phyloP scores from a whole-genome alignment of 495 filamentous ascomycete genomes.

The Aspergillus diversus region DNA sequence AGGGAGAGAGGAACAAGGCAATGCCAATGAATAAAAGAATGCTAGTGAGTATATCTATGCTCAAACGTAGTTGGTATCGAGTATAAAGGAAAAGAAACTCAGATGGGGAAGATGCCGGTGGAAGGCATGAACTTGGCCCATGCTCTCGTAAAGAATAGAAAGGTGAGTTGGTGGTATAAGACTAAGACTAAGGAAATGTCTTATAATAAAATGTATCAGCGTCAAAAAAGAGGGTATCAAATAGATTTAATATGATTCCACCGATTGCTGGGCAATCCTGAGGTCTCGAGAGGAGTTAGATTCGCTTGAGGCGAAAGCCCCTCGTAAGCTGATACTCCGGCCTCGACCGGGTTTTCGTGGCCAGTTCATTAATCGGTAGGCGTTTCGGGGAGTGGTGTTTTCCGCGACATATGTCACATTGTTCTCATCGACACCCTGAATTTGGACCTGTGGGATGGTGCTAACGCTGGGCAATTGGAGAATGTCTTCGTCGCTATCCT shows the following conservation, averaged over 20 bases:
- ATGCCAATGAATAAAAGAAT: background rate
- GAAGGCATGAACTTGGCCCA: background rate
- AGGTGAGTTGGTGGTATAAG: background rate
- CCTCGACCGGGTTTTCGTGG: conserved; percentile 24
- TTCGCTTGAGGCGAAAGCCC: conserved; percentile 4
- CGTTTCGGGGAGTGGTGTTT: conserved; percentile 31
- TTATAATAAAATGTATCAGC: background rate
- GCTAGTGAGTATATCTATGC: background rate
- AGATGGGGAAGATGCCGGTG: too few species aligned
- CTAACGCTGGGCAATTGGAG: conserved; percentile 42
- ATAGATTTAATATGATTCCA: conserved; percentile 9
- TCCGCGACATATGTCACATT: conserved; percentile 42
- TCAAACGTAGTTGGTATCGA: background rate
- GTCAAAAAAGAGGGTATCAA: background rate
- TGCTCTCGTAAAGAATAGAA: background rate
- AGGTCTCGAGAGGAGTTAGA: background rate
- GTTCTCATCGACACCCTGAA: conserved; percentile 45
- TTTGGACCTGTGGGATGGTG: conserved; percentile 33
- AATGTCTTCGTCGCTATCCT: conserved; percentile 45
- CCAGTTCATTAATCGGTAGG: conserved; percentile 43
- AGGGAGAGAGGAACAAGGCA: background rate
- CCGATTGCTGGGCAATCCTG: background rate
- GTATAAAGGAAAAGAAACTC: background rate
- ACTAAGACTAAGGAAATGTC: background rate
- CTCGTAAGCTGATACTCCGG: conserved; percentile 2